Base-by-base conservation (phyloP, 768 basidiomycete genomes). In the Xerocomus potaroensis region DNA sequence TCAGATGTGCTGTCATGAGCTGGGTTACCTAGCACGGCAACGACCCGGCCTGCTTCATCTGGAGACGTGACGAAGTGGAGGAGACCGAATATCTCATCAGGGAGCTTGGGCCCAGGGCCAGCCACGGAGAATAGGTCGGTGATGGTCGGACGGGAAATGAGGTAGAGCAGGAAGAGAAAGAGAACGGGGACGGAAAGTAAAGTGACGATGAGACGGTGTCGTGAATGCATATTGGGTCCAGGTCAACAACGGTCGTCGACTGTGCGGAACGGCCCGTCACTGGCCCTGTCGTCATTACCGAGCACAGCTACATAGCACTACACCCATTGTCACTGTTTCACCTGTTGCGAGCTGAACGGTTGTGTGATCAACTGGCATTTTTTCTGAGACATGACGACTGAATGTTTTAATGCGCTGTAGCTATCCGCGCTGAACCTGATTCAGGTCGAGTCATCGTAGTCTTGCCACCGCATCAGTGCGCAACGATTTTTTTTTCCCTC, bases 61-160 rank as follows among this genome's bases (percentile, higher is more conserved):
- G 62, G 53, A 24, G 75, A 71, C 0, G 79, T 79, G 24, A 83
- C 77, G 34, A 88, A 72, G 56, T 84, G 75, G 24, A 88, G 68
- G n/a, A 89, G 68, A 0, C 84, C 87, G 44, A 81, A 84, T 22
- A 88, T 78, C 63, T 89, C 87, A 42, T 76, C 70, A 38, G 59
- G 67, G 29, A 59, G 51, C 45, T 69, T 66, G 51, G 73, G 56
- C 33, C 75, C 59, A 49, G 71, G 63, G 37, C 77, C 60, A 44
- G 62, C 70, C 23, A 73, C 71, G 26, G 72, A 33, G 65, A 74
- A 53, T 70, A 50, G 24, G 39, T 51, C 22, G 58, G 60, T 50
- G 48, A 71, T 27, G 53, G 60, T 52, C 22, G 60, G 53, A 44
- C 69, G 71, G 53, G 67, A 61, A 43, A 67, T 61, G 6, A 76